Evolutionary conservation across 2,329 filamentous ascomycete species (phyloP).

Genomic region (Hypoxylon sp.): DNA sequence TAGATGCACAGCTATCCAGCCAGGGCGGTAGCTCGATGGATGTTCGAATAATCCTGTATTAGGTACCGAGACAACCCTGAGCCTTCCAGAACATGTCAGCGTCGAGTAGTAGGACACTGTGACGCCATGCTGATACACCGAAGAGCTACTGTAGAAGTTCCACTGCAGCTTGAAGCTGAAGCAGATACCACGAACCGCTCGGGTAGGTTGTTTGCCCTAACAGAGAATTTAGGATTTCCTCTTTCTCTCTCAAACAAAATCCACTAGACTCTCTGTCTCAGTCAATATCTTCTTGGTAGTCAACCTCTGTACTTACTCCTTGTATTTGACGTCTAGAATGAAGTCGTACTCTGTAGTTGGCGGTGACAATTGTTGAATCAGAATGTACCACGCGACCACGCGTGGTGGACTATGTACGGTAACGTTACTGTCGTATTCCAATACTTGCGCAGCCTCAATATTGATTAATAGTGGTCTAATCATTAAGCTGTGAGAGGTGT

Average conservation of each 20-base stretch:
- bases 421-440: slow-evolving; percentile 40
- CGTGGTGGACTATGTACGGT: slow-evolving; percentile 19
- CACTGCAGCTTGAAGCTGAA: not conserved
- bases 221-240: not conserved
- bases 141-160: slow-evolving; percentile 8
- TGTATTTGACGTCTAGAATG: not conserved
- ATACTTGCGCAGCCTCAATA: slow-evolving; percentile 21
- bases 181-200: not conserved
- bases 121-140: slow-evolving; percentile 19
- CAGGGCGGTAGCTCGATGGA: not conserved
- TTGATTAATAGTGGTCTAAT: slow-evolving; percentile 22
- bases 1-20: too few species aligned
- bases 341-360: not conserved
- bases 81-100: not conserved
- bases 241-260: not conserved
- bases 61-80: not conserved
- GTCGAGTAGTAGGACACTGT: not conserved
- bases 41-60: too few species aligned
- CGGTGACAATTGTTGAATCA: slow-evolving; percentile 18
- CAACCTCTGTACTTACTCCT: not conserved
- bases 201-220: not conserved
- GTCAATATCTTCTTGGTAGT: not conserved
- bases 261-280: not conserved
- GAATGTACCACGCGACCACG: slow-evolving; percentile 18
- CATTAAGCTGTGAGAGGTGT: not conserved